phyloP scores from a whole-genome alignment of 768 basidiomycete species.

The Hypsizygus marmoreus region DNA sequence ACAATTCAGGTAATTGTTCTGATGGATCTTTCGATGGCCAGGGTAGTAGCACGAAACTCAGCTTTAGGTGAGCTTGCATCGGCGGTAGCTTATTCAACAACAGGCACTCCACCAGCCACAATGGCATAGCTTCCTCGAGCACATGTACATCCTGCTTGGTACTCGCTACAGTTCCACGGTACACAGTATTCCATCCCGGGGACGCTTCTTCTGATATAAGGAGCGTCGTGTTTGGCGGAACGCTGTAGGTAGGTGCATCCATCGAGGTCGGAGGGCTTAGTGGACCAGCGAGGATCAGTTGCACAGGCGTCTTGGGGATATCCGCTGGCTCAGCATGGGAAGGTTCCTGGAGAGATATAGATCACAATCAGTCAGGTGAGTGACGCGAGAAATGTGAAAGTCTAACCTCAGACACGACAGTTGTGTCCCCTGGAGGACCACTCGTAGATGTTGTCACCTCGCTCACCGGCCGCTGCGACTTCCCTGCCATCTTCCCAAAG shows the following conservation, averaged over 20 bases:
- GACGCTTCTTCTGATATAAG: slow-evolving; percentile 82
- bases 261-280: slow-evolving; percentile 65
- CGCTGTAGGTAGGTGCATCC: slow-evolving; percentile 70
- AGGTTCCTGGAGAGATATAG: slow-evolving; percentile 15
- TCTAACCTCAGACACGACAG: slow-evolving; percentile 25
- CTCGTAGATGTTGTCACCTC: slow-evolving; percentile 31
- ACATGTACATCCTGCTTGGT: slow-evolving; percentile 38
- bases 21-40: slow-evolving; percentile 60
- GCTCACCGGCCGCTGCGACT: slow-evolving; percentile 35
- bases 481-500: slow-evolving; percentile 65
- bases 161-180: slow-evolving; percentile 69
- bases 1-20: slow-evolving; percentile 73
- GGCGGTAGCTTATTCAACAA: slow-evolving; percentile 63
- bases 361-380: no score
- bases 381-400: no score
- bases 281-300: slow-evolving; percentile 54
- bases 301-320: slow-evolving; percentile 50
- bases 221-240: slow-evolving; percentile 63
- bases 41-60: slow-evolving; percentile 89
- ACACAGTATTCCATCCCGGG: slow-evolving; percentile 75
- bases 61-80: slow-evolving; percentile 60
- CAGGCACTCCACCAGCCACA: slow-evolving; percentile 89
- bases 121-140: slow-evolving; percentile 79
- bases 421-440: no score
- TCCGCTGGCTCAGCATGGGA: slow-evolving; percentile 19